phyloP scores from a whole-genome alignment of 2,329 filamentous ascomycete species.

The Pseudophaeomoniella oleicola region DNA sequence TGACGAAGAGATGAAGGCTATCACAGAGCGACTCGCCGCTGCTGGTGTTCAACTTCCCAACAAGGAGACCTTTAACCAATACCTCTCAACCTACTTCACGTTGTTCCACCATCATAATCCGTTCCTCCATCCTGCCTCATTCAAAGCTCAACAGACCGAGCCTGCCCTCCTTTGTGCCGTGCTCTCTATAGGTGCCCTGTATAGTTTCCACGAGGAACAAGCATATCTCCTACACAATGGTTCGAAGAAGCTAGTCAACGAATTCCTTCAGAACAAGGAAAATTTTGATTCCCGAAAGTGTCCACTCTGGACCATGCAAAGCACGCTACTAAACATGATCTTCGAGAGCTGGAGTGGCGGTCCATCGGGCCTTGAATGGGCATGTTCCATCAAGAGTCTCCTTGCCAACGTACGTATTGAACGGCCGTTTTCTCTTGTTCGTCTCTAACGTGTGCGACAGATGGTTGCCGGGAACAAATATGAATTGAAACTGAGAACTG shows the following conservation, averaged over 20 bases:
- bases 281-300: constrained; percentile 98
- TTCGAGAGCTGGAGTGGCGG: constrained; percentile 99
- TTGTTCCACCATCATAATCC: constrained; percentile 94
- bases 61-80: constrained; percentile 70
- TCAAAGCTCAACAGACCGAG: constrained; percentile 64
- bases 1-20: constrained; percentile 72
- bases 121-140: constrained; percentile 86
- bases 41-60: constrained; percentile 82
- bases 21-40: constrained; percentile 70
- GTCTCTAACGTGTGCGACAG: too few species aligned
- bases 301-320: constrained; percentile 96
- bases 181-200: constrained; percentile 86
- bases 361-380: constrained; percentile 94
- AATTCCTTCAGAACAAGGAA: constrained; percentile 95
- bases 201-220: constrained; percentile 93
- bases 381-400: constrained; percentile 95
- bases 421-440: too few species aligned
- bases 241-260: constrained; percentile 91
- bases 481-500: constrained; percentile 83
- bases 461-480: constrained; percentile 98
- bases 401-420: constrained; percentile 54
- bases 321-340: constrained; percentile 92
- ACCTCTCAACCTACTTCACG: constrained; percentile 90
- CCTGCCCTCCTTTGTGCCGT: constrained; percentile 77
- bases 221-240: constrained; percentile 96